These are phyloP conservation scores for Aeminium ludgeri DNA, from an alignment of 495 filamentous ascomycete species.

Conservation along the genomic window DNA sequence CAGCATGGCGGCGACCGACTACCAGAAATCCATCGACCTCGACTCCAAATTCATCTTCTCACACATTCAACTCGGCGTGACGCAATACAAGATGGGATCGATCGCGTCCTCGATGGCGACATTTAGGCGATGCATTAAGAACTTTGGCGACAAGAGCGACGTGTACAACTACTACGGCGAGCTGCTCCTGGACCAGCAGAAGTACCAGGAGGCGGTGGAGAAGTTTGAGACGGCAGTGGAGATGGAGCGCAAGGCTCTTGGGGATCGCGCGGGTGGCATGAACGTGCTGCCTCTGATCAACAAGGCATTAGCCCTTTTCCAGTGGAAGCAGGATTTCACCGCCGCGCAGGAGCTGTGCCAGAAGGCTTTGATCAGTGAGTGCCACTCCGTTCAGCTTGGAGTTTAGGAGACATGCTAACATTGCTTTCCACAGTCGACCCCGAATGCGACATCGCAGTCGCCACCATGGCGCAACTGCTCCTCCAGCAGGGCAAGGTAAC, in stretches of 20 bases:
- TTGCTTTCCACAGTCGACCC: constrained; percentile 58
- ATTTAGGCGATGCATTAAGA: constrained; percentile 94
- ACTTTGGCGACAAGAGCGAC: constrained; percentile 88
- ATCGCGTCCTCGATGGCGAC: constrained; percentile 96
- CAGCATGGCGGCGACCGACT: constrained; percentile 85
- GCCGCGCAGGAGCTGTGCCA: constrained; percentile 94
- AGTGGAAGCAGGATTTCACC: constrained; percentile 90
- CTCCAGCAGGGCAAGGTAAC: constrained; percentile 95
- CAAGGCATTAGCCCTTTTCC: constrained; percentile 91
- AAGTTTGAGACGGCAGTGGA: constrained; percentile 97
- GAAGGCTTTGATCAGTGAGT: constrained; percentile 91
- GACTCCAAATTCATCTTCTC: constrained; percentile 95
- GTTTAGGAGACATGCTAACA: background rate
- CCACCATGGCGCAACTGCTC: constrained; percentile 97
- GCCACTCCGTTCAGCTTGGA: background rate
- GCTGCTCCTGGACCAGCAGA: constrained; percentile 90
- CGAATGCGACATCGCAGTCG: constrained; percentile 96
- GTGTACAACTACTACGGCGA: constrained; percentile 99
- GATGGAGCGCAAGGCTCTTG: constrained; percentile 70
- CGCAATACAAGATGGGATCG: constrained; percentile 99
- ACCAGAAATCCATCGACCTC: constrained; percentile 97
- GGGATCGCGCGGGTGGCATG: constrained; percentile 68
- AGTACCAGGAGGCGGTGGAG: constrained; percentile 87
- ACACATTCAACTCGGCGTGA: constrained; percentile 97
- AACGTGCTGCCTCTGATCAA: constrained; percentile 97